Conservation (phyloP, 2,329 filamentous ascomycete species). For the Apiospora hydei region DNA sequence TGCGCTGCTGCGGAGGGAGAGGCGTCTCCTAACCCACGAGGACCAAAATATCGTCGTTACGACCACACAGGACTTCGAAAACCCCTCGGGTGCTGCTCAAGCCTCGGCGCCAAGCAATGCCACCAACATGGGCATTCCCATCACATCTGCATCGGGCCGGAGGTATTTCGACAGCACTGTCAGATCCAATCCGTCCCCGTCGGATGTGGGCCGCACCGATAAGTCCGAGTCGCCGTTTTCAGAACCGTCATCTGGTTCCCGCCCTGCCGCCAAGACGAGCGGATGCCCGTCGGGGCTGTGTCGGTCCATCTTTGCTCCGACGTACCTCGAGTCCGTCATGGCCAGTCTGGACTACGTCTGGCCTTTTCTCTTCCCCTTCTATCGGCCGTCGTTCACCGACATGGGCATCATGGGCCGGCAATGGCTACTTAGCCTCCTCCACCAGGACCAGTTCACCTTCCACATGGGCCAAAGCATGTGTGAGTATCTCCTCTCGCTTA, state of each 20-base stretch:
- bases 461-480: conserved; percentile 64
- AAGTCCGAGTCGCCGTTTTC: too few relatives aligned
- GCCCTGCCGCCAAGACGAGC: too few relatives aligned
- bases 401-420: conserved; percentile 48
- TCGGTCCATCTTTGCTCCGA: too few relatives aligned
- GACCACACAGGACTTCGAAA: conserved; percentile 2
- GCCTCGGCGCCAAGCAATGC: not conserved
- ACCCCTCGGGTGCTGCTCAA: not conserved
- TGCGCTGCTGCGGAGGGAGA: conserved; percentile 14
- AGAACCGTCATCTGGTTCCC: too few relatives aligned
- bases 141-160: not conserved
- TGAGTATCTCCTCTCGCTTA: conserved; percentile 62
- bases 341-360: conserved; percentile 69
- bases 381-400: conserved; percentile 60
- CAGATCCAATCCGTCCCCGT: too few relatives aligned
- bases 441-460: conserved; percentile 63
- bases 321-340: conserved; percentile 51
- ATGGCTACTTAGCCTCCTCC: conserved; percentile 65
- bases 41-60: conserved; percentile 49
- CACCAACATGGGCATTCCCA: not conserved
- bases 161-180: too few relatives aligned
- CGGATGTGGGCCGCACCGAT: too few relatives aligned
- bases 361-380: conserved; percentile 69
- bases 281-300: not conserved
- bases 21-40: conserved; percentile 51